These are phyloP conservation scores for Entonaema liquescens DNA, from an alignment of 495 filamentous ascomycete species.

Conservation along the genomic window DNA sequence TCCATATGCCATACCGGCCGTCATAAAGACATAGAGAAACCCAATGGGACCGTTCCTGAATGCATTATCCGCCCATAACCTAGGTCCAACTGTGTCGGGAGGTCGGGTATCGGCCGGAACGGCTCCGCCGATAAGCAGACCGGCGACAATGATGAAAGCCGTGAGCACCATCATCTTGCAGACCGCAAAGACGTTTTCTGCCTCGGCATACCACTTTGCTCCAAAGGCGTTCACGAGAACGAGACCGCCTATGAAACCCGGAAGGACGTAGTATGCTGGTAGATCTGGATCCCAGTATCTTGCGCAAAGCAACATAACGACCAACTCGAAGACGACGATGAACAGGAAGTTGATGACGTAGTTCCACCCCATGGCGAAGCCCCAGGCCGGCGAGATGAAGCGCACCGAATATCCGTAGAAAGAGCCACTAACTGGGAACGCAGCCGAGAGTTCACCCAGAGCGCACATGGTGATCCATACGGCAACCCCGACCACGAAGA, in stretches of 20 bases:
- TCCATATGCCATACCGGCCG: slow-evolving; percentile 67
- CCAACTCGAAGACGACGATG: slow-evolving; percentile 56
- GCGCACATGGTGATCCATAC: slow-evolving; percentile 58
- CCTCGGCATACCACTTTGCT: slow-evolving; percentile 63
- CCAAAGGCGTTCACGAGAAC: slow-evolving; percentile 68
- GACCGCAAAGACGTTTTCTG: slow-evolving; percentile 58
- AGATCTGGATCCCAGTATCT: slow-evolving; percentile 58
- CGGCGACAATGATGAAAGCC: slow-evolving; percentile 53
- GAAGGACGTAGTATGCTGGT: slow-evolving; percentile 52
- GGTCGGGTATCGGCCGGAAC: slow-evolving; percentile 43
- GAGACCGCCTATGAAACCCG: slow-evolving; percentile 53
- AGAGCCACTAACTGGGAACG: slow-evolving; percentile 64
- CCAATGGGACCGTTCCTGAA: slow-evolving; percentile 68
- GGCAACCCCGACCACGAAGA: slow-evolving; percentile 47
- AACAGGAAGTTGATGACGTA: slow-evolving; percentile 65
- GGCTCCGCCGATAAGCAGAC: slow-evolving; percentile 49
- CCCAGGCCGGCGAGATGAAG: slow-evolving; percentile 71
- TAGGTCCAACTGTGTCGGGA: slow-evolving; percentile 32
- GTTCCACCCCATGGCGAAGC: slow-evolving; percentile 80
- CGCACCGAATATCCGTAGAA: slow-evolving; percentile 66
- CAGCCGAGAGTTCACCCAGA: slow-evolving; percentile 68
- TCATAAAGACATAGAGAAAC: slow-evolving; percentile 66
- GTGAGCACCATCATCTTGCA: slow-evolving; percentile 56
- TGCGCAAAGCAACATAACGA: slow-evolving; percentile 58
- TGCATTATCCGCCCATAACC: slow-evolving; percentile 56